Conservation (phyloP, 2,329 filamentous ascomycete genomes). For the Aaosphaeria arxii region DNA sequence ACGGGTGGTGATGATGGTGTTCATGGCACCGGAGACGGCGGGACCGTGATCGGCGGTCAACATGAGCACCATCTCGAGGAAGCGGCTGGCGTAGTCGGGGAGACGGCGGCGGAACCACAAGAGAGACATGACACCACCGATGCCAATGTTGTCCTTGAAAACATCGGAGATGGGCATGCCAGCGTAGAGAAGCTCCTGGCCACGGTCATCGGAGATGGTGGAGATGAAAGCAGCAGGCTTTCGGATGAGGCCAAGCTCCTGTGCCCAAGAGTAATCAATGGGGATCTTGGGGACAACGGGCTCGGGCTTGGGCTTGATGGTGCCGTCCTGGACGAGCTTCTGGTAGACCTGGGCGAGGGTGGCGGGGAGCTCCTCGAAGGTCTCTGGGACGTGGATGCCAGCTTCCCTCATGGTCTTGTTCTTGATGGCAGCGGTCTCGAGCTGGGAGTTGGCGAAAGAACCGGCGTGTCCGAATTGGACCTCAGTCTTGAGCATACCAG, state of each 20-base stretch:
- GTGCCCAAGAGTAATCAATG: conserved; percentile 99
- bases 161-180: conserved; percentile 99
- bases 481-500: conserved; percentile 99
- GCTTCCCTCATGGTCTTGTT: conserved; percentile 96
- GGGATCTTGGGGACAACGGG: conserved; percentile 97
- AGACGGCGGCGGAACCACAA: conserved; percentile 99
- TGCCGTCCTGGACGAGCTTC: conserved; percentile 78
- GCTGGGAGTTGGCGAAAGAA: conserved; percentile 97
- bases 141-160: conserved; percentile 97
- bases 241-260: conserved; percentile 98
- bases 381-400: conserved; percentile 90
- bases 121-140: conserved; percentile 99
- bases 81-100: conserved; percentile 94
- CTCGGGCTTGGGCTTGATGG: conserved; percentile 81
- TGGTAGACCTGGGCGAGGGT: conserved; percentile 81
- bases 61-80: conserved; percentile 99
- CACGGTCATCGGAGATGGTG: conserved; percentile 99
- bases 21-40: conserved; percentile 99
- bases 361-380: conserved; percentile 90
- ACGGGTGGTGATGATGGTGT: conserved; percentile 99
- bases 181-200: conserved; percentile 96
- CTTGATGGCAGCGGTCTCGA: conserved; percentile 95
- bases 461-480: conserved; percentile 99
- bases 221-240: conserved; percentile 99
- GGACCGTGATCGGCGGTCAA: conserved; percentile 98